A percentile compares a stretch with the other conserved stretches of the same genome.
phyloP scores from a whole-genome alignment of 306 rosid genomes.

The Casuarina cunninghamiana region DNA sequence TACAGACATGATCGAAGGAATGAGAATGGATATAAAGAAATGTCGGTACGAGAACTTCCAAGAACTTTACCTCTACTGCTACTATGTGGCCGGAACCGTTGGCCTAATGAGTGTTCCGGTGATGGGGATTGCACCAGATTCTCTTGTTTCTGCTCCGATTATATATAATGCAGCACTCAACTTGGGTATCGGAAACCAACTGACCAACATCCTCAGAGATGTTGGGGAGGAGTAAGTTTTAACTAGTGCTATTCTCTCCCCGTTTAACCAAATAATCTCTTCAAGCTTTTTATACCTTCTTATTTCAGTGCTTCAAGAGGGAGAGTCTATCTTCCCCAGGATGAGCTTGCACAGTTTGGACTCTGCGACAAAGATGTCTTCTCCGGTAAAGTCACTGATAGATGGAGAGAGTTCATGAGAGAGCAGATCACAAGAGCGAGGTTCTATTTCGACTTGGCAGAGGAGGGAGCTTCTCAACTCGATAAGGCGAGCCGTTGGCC shows the following conservation, averaged over 20 bases:
- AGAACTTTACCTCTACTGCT: conserved; percentile 86
- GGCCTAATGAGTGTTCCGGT: conserved; percentile 88
- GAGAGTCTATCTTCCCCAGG: conserved; percentile 89
- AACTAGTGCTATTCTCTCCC: neutral
- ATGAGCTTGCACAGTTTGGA: conserved; percentile 83
- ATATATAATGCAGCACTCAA: conserved; percentile 67
- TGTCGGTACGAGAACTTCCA: conserved; percentile 39
- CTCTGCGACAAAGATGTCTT: conserved; percentile 55
- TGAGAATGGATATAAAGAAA: too few species aligned
- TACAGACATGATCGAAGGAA: neutral
- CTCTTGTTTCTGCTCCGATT: conserved; percentile 48
- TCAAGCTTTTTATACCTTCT: neutral
- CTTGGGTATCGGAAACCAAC: conserved; percentile 85
- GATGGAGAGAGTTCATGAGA: conserved; percentile 87
- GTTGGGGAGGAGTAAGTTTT: conserved; percentile 88
- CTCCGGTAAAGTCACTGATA: conserved; percentile 54
- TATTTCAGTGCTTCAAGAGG: conserved; percentile 73
- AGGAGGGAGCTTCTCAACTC: conserved; percentile 84
- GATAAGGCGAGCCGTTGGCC: conserved; percentile 94
- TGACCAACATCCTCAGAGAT: conserved; percentile 88
- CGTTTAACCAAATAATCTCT: neutral
- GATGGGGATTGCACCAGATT: conserved; percentile 80
- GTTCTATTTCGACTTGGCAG: conserved; percentile 68
- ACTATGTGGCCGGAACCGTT: conserved; percentile 90
- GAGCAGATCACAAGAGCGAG: conserved; percentile 86